These are phyloP conservation scores for Linnemannia exigua DNA, from an alignment of 192 early-diverging fungal species.

Conservation along the genomic window DNA sequence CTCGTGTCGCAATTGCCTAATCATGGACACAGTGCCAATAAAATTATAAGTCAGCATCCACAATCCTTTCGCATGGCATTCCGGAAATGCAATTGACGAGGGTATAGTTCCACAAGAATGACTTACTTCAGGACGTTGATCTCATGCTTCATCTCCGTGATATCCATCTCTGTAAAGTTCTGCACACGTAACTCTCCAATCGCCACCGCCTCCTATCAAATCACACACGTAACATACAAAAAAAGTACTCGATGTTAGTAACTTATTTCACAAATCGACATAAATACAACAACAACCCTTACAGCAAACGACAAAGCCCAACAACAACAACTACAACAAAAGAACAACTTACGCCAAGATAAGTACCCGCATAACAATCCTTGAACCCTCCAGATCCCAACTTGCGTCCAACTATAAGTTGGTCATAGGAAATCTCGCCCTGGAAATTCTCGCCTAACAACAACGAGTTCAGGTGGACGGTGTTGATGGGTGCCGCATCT, in stretches of 20 bases:
- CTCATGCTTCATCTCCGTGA: slow-evolving; percentile 82
- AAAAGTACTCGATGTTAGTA: not conserved
- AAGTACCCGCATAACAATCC: slow-evolving; percentile 79
- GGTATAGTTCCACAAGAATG: not conserved
- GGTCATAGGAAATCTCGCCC: slow-evolving; percentile 74
- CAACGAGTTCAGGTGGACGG: slow-evolving; percentile 62
- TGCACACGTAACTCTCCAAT: slow-evolving; percentile 79
- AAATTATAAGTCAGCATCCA: not conserved
- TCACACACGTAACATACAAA: not conserved
- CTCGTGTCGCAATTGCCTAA: slow-evolving; percentile 81
- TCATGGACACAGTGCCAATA: not conserved
- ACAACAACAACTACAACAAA: too few species aligned
- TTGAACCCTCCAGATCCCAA: slow-evolving; percentile 85
- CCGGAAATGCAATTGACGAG: not conserved
- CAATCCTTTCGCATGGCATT: too few species aligned
- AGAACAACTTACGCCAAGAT: slow-evolving; percentile 64
- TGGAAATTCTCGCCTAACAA: slow-evolving; percentile 62
- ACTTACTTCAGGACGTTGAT: slow-evolving; percentile 81
- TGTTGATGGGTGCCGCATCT: slow-evolving; percentile 52
- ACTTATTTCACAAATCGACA: too few species aligned
- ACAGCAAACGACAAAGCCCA: too few species aligned
- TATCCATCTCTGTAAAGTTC: slow-evolving; percentile 78
- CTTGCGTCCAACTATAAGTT: slow-evolving; percentile 73
- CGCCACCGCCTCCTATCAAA: slow-evolving; percentile 72
- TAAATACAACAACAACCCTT: too few species aligned